Base-by-base conservation (phyloP, 106 monocot species). In the Amphibolis antarctica region DNA sequence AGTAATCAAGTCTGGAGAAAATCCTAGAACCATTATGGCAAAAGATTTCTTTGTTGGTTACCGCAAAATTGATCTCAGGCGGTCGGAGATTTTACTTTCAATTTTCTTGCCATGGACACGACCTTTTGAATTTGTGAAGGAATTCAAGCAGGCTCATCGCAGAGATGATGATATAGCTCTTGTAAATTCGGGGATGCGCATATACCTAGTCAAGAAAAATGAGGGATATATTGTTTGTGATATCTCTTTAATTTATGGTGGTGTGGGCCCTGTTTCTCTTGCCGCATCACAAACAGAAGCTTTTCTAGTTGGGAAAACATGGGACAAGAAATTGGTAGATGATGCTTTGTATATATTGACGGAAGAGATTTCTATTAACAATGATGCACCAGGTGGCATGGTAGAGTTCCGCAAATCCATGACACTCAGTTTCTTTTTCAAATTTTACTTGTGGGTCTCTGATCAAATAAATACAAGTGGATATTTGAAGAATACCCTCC, bases 121-220 rank as follows among this genome's bases (percentile, higher is more conserved):
- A 60, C 80, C 61, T 46, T 80, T 79, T 65, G 96, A 98, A 61
- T 89, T 80, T 77, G 96, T 98, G 1, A 98, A 98, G 74, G 98
- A 98, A 72, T 98, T 98, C 53, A 98, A 98, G 62, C 91, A 88
- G 66, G 81, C 91, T 61, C 98, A 98, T 63, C 75, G 98, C 64
- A 86, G 82, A 67, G 98, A 98, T 75, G 98, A 98, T 85, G 98
- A 98, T 59, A 98, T 98, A 75, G 98, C 98, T 29, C 87, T 98
- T 67, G 98, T 98, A 52, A 98, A 98, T 85, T 84, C 98, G 46
- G 98, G 87, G 46, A 88, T 98, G 85, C 91, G 91, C 63, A 82
- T 83, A 10, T 69, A 67, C 71, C 72, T 98, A 14, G 56, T 63
- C 62, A 53, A 80, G 72, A 73, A 68, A 17, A 72, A 62, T 18